Evolutionary conservation across 306 rosid species (phyloP), one percentile per base, ranked within the genome.

Genomic region (Casuarina glauca): DNA sequence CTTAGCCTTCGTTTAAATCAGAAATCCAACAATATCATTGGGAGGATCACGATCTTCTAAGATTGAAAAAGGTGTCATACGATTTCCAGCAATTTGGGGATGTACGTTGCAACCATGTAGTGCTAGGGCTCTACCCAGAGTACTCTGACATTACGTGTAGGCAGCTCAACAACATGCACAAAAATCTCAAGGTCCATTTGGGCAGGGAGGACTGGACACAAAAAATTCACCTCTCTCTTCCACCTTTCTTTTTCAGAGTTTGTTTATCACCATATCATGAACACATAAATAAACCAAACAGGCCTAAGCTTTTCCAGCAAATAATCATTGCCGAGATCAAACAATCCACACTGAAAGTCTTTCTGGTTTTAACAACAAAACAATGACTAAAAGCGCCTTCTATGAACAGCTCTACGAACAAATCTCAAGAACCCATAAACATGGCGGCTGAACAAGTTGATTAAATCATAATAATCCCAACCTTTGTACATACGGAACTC

Each of bases 401-500:
- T 7, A n/a, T 67, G 36, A 67, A 67, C 32, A 42, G 71, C 71
- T 42, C 49, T 67, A 41, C 42, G 9, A n/a, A 42, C 1, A 43
- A 67, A 9, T 0, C 32, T 42, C 15, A 67, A 42, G 41, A 42
- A 67, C 71, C 71, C 6, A 7, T 17, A n/a, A 41, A 42, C 71
- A 17, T 15, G 3, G 38, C 9, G 16, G 46, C 71, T 67, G n/a
- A 67, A 69, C 4, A 54, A 16, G 20, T 61, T 41, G 52, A 6
- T 55, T 45, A 3, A 62, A 57, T 63, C n/a, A 52, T 41, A 42
- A 70, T 39, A 57, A 41, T 8, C 50, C 3, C 19, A 66, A 41
- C 10, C 50, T 66, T 66, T 42, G 61, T 46, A 38, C 16, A 60
- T 41, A 73, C 36, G 41, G 13, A 71, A 39, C 17, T 80, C 66